Evolutionary conservation across 352 stramenopile genomes (phyloP), one percentile per base, ranked within the genome.

Genomic region (Globisporangium rhizosaccharum): DNA sequence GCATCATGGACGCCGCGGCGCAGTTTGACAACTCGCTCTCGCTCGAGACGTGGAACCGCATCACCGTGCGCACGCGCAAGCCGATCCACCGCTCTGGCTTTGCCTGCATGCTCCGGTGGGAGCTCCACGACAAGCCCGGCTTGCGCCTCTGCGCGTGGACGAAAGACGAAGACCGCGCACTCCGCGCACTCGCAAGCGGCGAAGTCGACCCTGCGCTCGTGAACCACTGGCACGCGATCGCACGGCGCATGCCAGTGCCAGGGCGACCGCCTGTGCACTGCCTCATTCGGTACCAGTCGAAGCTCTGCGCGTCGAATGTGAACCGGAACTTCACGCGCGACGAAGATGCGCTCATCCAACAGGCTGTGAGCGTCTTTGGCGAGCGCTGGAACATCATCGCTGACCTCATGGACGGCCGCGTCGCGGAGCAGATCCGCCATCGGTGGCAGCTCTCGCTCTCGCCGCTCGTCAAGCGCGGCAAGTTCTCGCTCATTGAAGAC

Each of bases 371-470:
- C 3, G 70, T 90, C 7, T 89, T 91, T 59, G 82, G 82, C n/a
- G 82, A 91, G 56, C 83, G 83, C 46, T 91, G 79, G 79, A 87
- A 84, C 18, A 76, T 88, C 52, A 86, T 91, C 63, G 82, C 82
- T 2, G 82, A 89, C 52, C 71, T 91, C 30, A 70, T 91, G 66
- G 82, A 91, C 51, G 82, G 77, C 1, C 79, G 79, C 23, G 70
- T 91, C 25, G 63, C 82, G 2, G 82, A 91, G 70, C 82, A 91
- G 60, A 71, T 91, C 37, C 77, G 79, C n/a, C 79, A 89, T 51
- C 79, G 82, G 0, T 91, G 79, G 79, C 82, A 91, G 60, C 69
- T 79, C 18, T 80, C 79, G 46, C 67, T 91, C 25, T 78, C 76
- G 11, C 82, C 82, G 23, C 67, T 76, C 17, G 60, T 91, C 50